These are phyloP conservation scores for Eruca vesicaria DNA, from an alignment of 441 rosid genomes.

Conservation along the genomic window DNA sequence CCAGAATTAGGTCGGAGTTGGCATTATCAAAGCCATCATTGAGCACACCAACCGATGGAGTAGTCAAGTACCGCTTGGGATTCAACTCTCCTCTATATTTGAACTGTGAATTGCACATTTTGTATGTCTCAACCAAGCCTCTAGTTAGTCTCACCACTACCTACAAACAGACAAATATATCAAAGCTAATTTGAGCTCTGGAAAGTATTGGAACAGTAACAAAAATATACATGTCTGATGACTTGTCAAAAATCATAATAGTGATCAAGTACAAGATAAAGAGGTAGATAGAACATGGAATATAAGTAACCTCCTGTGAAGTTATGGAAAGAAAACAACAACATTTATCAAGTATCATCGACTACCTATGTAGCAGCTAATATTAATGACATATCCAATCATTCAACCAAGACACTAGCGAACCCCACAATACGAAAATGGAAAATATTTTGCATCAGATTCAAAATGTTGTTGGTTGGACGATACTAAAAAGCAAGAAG, in stretches of 20 bases:
- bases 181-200: conserved; percentile 17
- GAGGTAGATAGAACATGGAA: not conserved
- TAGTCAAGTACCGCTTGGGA: conserved; percentile 96
- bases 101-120: conserved; percentile 83
- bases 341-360: not conserved
- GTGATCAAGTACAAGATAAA: conserved; percentile 17
- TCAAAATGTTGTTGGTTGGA: not conserved
- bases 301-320: not conserved
- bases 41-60: conserved; percentile 87
- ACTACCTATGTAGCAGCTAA: conserved; percentile 5
- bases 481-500: not conserved
- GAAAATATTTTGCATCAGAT: no score
- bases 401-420: conserved; percentile 4
- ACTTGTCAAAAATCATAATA: not conserved
- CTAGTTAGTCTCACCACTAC: conserved; percentile 83
- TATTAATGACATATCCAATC: not conserved
- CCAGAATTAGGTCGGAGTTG: conserved; percentile 91
- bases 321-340: conserved; percentile 12
- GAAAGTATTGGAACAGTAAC: conserved; percentile 12
- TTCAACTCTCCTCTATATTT: conserved; percentile 90
- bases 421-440: not conserved
- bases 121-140: conserved; percentile 94
- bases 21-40: conserved; percentile 96
- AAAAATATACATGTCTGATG: not conserved
- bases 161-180: conserved; percentile 51